A percentile compares a stretch with the other conserved stretches of the same genome.
Evolutionary conservation across 495 filamentous ascomycete species (phyloP).

Genomic region (Neurospora africana): DNA sequence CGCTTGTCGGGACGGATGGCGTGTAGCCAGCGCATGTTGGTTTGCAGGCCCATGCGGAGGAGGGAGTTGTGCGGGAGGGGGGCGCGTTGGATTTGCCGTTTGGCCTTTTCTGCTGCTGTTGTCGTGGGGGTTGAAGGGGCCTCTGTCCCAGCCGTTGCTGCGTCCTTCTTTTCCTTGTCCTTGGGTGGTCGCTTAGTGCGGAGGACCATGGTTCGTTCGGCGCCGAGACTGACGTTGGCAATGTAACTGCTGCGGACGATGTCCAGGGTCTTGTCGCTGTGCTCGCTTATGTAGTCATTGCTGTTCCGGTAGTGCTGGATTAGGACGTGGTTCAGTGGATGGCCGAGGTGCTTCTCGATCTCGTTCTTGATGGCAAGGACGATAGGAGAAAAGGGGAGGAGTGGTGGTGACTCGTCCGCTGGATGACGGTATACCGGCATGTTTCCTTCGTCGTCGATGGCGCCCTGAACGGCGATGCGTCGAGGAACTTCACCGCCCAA

Average conservation of each 20-base stretch:
- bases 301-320: slow-evolving; percentile 89
- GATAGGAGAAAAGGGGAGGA: slow-evolving; percentile 61
- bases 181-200: slow-evolving; percentile 59
- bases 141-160: background rate
- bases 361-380: slow-evolving; percentile 56
- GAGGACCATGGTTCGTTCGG: slow-evolving; percentile 82
- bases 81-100: slow-evolving; percentile 46
- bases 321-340: slow-evolving; percentile 82
- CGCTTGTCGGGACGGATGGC: slow-evolving; percentile 82
- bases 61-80: slow-evolving; percentile 81
- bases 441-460: slow-evolving; percentile 56
- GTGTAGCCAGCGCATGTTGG: slow-evolving; percentile 84
- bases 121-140: background rate
- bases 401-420: slow-evolving; percentile 74
- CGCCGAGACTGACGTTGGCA: slow-evolving; percentile 86
- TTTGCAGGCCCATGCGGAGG: slow-evolving; percentile 67
- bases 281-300: slow-evolving; percentile 91
- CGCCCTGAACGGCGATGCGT: slow-evolving; percentile 85
- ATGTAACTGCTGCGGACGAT: slow-evolving; percentile 73
- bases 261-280: slow-evolving; percentile 93
- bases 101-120: slow-evolving; percentile 1
- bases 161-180: slow-evolving; percentile 10
- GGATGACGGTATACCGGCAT: slow-evolving; percentile 92
- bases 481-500: slow-evolving; percentile 85
- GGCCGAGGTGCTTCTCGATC: slow-evolving; percentile 60